A percentile compares a stretch with the other conserved stretches of the same genome.
Conservation (phyloP, 352 stramenopile species). For the Globisporangium cystogenes region DNA sequence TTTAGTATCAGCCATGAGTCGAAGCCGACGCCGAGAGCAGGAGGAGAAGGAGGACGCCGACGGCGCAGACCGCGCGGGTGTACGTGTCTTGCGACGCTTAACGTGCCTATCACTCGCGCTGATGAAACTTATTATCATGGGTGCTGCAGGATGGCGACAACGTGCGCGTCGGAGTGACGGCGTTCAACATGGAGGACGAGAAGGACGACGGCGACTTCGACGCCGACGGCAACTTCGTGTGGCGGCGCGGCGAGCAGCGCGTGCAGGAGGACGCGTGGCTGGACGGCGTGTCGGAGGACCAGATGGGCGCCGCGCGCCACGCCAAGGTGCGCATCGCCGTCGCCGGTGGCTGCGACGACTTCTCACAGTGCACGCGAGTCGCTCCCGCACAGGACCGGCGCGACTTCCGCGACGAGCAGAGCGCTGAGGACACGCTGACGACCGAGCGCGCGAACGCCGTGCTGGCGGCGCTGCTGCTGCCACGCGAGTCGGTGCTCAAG, state of each 20-base stretch:
- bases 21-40: neutral
- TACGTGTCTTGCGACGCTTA: too few relatives aligned
- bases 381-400: conserved; percentile 24
- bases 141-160: conserved; percentile 9
- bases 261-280: conserved; percentile 85
- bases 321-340: conserved; percentile 29
- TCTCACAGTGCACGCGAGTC: neutral
- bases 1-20: conserved; percentile 1
- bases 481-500: conserved; percentile 73
- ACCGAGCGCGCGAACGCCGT: conserved; percentile 43
- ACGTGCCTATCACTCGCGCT: neutral
- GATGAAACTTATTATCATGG: too few relatives aligned
- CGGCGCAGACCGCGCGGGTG: neutral
- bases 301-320: conserved; percentile 54
- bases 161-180: conserved; percentile 47
- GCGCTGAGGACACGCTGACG: conserved; percentile 50
- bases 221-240: conserved; percentile 72
- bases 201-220: conserved; percentile 85
- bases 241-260: conserved; percentile 66
- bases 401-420: conserved; percentile 50
- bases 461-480: conserved; percentile 47
- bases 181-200: conserved; percentile 84
- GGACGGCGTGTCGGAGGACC: conserved; percentile 60
- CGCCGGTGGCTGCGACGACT: neutral
- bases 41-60: neutral